phyloP scores from a whole-genome alignment of 2,329 filamentous ascomycete species.

The Hymenoscyphus infarciens region DNA sequence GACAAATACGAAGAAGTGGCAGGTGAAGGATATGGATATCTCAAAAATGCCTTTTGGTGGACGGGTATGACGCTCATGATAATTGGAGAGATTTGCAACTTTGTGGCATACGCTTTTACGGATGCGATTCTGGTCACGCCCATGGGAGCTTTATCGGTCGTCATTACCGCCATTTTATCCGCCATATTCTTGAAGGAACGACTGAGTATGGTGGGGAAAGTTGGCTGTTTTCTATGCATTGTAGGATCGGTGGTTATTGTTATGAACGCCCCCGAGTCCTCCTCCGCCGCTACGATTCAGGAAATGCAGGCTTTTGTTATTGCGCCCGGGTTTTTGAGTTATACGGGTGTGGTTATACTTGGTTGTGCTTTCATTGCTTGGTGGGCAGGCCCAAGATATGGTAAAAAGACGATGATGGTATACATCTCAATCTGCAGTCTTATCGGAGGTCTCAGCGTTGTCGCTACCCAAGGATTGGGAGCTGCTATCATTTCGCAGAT shows the following conservation, averaged over 20 bases:
- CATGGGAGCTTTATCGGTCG: constrained; percentile 84
- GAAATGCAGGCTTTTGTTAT: constrained; percentile 89
- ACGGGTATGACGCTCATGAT: constrained; percentile 95
- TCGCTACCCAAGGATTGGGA: constrained; percentile 89
- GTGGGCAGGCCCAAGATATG: constrained; percentile 82
- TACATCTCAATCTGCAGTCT: constrained; percentile 96
- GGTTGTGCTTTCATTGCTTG: constrained; percentile 69
- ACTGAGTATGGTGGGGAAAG: constrained; percentile 91
- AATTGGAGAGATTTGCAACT: constrained; percentile 92
- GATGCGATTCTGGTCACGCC: constrained; percentile 95
- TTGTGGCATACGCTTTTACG: constrained; percentile 94
- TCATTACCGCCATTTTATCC: constrained; percentile 85
- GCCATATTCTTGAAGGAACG: constrained; percentile 95
- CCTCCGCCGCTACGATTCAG: constrained; percentile 81
- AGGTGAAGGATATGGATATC: constrained; percentile 93
- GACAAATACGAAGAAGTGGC: constrained; percentile 94
- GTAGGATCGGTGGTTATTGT: constrained; percentile 91
- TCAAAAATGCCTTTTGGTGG: constrained; percentile 97
- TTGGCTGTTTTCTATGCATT: constrained; percentile 93
- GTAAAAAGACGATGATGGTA: constrained; percentile 96
- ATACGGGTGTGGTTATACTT: constrained; percentile 77
- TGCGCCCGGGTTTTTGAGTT: constrained; percentile 79
- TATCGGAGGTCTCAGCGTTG: constrained; percentile 90
- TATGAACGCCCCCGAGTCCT: constrained; percentile 84
- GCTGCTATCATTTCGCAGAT: constrained; percentile 87